Evolutionary conservation across 306 rosid genomes (phyloP).

Genomic region (Glycyrrhiza uralensis): DNA sequence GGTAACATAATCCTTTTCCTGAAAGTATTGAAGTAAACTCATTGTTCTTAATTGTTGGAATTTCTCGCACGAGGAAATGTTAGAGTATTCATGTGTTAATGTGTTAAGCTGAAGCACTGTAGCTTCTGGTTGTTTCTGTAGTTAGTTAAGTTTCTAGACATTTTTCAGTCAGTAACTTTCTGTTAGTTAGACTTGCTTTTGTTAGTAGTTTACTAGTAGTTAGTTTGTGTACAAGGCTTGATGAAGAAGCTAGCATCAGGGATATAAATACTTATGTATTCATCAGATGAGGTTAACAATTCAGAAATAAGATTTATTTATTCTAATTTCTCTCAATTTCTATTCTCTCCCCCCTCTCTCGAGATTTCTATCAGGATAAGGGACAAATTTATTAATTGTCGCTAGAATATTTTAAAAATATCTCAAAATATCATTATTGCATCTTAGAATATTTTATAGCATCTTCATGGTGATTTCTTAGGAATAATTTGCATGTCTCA

Average conservation of each 20-base stretch:
- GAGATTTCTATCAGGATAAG: no score
- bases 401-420: background rate
- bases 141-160: no score
- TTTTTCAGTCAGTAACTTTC: no score
- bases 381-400: background rate
- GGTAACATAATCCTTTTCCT: slow-evolving; percentile 43
- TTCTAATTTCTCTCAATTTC: no score
- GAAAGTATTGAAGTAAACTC: background rate
- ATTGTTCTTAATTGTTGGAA: background rate
- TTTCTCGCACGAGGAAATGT: background rate
- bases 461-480: background rate
- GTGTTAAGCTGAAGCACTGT: background rate
- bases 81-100: background rate
- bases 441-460: background rate
- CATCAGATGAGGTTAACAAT: no score
- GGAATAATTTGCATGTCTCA: background rate
- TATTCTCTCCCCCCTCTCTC: no score
- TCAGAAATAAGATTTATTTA: no score
- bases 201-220: no score
- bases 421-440: background rate
- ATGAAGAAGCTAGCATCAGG: no score
- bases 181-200: no score
- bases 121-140: background rate
- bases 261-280: no score
- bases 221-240: no score